Evolutionary conservation across 345 rosid genomes (phyloP).

Genomic region (Stellera chamaejasme): DNA sequence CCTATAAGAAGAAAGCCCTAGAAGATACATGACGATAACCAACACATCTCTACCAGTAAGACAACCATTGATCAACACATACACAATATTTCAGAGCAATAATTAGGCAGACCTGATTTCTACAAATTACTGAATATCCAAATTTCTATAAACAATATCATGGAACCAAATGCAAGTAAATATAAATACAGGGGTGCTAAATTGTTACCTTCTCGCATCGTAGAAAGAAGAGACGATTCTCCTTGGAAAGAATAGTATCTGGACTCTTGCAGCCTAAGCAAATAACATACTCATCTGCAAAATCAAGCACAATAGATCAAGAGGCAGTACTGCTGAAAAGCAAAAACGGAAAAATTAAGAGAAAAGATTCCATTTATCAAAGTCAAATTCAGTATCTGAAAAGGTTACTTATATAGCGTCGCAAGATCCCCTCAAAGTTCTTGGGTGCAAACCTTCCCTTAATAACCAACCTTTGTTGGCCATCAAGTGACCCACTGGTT

Average conservation of each 20-base stretch:
- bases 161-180: background rate
- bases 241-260: slow-evolving; percentile 63
- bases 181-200: background rate
- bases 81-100: background rate
- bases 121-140: slow-evolving; percentile 10
- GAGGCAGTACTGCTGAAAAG: background rate
- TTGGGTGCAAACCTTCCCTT: slow-evolving; percentile 34
- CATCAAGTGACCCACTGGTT: slow-evolving; percentile 89
- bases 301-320: background rate
- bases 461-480: slow-evolving; percentile 33
- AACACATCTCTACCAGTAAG: too few relatives aligned
- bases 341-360: background rate
- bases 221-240: slow-evolving; percentile 62
- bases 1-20: too few relatives aligned
- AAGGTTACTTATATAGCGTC: slow-evolving; percentile 73
- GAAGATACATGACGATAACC: too few relatives aligned
- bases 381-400: background rate
- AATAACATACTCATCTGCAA: slow-evolving; percentile 47
- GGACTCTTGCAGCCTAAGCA: slow-evolving; percentile 66
- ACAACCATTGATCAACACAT: background rate
- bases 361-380: background rate
- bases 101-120: too few relatives aligned
- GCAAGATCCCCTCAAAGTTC: slow-evolving; percentile 35
- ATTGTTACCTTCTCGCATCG: slow-evolving; percentile 60
- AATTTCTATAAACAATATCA: slow-evolving; percentile 5